Base-by-base conservation (phyloP, 306 rosid species). In the Rubus idaeus region DNA sequence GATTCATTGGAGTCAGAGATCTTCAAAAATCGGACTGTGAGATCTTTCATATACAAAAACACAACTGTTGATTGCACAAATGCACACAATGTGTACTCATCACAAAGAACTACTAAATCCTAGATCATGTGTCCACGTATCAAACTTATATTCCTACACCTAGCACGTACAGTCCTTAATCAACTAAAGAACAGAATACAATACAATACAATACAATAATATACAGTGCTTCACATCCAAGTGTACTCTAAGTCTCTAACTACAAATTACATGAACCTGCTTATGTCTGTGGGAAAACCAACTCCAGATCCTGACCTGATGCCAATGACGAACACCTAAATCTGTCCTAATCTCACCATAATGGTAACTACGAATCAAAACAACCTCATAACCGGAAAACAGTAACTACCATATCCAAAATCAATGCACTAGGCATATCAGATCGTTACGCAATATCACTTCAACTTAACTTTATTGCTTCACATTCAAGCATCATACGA, bases 201-300 rank as follows among this genome's bases (percentile, higher is more conserved):
- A 23, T 16, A 51, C 1, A 5, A 52, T n/a, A 4, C 11, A 16
- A 23, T 16, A 51, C 1, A 44, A 58, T 30, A 57, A 47, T 35
- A 18, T 53, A 52, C n/a, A 13, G 70, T 14, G 42, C 71, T 75
- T 81, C 80, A 63, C 52, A 70, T 75, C 58, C 64, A 40, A 80
- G 66, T 39, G 41, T 50, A 30, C 17, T 10, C 16, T 4, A 6
- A 35, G 45, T 39, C 17, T 6, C 16, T 4, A 6, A 35, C 53
- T 39, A 45, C 68, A 64, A 11, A 47, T 5, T 57, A 37, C 79
- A 35, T 62, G 4, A 81, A 53, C 56, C 41, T 17, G 40, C 50
- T 45, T 44, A 11, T 12, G 26, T 46, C 35, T 35, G 2, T 10
- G 62, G 16, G 11, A 47, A 75, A 62, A 44, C 47, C 51, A 77